These are phyloP conservation scores for Solanum infundibuliforme DNA, from an alignment of 257 asterid genomes.

Conservation along the genomic window DNA sequence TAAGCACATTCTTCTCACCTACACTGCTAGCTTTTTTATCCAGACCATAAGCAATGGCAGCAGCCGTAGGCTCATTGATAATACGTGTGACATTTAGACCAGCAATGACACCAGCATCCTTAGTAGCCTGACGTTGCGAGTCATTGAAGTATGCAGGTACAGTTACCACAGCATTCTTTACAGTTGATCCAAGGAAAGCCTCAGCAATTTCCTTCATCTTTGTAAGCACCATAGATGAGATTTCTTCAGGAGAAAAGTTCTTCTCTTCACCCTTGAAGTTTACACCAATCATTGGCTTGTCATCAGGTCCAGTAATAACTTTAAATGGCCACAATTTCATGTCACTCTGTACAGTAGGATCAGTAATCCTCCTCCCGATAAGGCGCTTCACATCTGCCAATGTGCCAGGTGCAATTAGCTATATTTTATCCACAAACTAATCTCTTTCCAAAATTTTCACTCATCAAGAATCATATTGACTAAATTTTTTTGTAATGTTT, in stretches of 20 bases:
- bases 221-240: constrained; percentile 5
- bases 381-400: constrained; percentile 9
- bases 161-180: constrained; percentile 5
- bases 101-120: constrained; percentile 8
- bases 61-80: constrained; percentile 5
- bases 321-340: constrained; percentile 26
- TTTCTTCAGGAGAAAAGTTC: constrained; percentile 5
- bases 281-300: constrained; percentile 11
- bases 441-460: not conserved
- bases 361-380: constrained; percentile 15
- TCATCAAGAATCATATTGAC: not conserved
- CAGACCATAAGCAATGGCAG: constrained; percentile 13
- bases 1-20: constrained; percentile 16
- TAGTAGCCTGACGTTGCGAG: constrained; percentile 11
- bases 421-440: not conserved
- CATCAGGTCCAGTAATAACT: constrained; percentile 8
- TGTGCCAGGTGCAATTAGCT: not conserved
- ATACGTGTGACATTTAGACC: not conserved
- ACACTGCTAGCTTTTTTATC: constrained; percentile 4
- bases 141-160: constrained; percentile 14
- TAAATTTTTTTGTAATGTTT: not conserved
- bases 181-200: constrained; percentile 1
- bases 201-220: constrained; percentile 10
- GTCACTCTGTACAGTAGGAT: constrained; percentile 8
- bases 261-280: constrained; percentile 7